Conservation (phyloP, 768 basidiomycete species). For the Rubroboletus pulcherrimus region DNA sequence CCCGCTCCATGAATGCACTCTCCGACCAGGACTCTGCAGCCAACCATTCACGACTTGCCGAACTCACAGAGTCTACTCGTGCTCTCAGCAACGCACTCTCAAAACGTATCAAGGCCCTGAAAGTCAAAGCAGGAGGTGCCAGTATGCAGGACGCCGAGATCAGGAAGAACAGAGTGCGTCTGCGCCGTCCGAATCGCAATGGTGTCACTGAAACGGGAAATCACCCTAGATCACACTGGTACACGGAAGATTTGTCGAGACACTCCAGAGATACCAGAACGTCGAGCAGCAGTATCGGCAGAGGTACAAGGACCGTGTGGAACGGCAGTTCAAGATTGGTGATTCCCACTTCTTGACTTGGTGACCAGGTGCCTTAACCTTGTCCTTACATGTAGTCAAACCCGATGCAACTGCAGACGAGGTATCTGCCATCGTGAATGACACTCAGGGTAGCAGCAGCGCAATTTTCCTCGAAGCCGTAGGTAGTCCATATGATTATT, state of each 20-base stretch:
- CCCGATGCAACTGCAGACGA: constrained; percentile 84
- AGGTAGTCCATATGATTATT: background rate
- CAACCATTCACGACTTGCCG: constrained; percentile 47
- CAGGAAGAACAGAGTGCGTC: constrained; percentile 34
- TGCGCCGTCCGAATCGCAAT: background rate
- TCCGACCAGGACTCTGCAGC: constrained; percentile 43
- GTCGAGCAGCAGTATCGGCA: constrained; percentile 69
- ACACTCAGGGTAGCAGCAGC: constrained; percentile 50
- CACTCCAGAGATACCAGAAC: constrained; percentile 72
- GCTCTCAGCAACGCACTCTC: constrained; percentile 55
- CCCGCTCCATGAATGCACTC: constrained; percentile 46
- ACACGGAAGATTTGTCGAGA: constrained; percentile 69
- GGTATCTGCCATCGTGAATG: constrained; percentile 62
- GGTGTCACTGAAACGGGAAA: background rate
- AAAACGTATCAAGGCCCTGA: constrained; percentile 54
- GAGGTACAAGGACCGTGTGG: constrained; percentile 62
- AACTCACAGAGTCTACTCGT: constrained; percentile 57
- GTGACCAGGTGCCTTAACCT: background rate
- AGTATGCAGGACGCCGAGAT: constrained; percentile 43
- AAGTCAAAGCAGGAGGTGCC: constrained; percentile 34
- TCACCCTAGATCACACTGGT: constrained; percentile 50
- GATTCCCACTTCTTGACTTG: constrained; percentile 5
- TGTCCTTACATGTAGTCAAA: constrained; percentile 51
- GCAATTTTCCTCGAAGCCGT: constrained; percentile 82
- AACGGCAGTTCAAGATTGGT: constrained; percentile 79